phyloP scores from a whole-genome alignment of 2,329 filamentous ascomycete genomes.

The Eurotiales sp. region DNA sequence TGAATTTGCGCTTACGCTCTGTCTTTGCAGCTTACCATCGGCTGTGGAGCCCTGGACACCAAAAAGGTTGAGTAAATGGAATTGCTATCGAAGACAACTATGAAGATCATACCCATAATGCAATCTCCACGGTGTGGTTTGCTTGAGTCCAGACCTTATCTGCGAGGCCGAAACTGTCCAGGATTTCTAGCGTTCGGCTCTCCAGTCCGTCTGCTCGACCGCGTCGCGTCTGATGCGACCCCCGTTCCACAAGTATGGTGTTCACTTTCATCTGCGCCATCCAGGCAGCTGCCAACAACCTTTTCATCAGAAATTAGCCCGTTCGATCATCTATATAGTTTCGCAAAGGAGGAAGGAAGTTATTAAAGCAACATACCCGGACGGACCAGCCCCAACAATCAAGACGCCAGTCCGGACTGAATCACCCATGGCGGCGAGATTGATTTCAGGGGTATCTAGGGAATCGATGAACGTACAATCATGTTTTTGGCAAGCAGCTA shows the following conservation, averaged over 20 bases:
- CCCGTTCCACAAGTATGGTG: constrained; percentile 48
- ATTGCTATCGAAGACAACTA: too few relatives aligned
- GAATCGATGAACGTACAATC: too few relatives aligned
- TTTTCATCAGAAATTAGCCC: too few relatives aligned
- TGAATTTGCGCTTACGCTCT: neutral
- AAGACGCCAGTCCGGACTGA: constrained; percentile 19
- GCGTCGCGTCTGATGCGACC: constrained; percentile 13
- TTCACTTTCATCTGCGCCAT: constrained; percentile 47
- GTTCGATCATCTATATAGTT: too few relatives aligned
- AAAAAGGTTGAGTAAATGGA: too few relatives aligned
- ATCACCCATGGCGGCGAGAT: too few relatives aligned
- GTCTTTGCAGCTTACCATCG: neutral
- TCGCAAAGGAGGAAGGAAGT: too few relatives aligned
- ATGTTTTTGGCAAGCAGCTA: too few relatives aligned
- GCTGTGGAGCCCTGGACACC: neutral
- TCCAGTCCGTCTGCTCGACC: constrained; percentile 53
- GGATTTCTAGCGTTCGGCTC: constrained; percentile 48
- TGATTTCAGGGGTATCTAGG: too few relatives aligned
- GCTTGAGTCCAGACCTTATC: constrained; percentile 53
- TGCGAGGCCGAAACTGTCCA: constrained; percentile 56
- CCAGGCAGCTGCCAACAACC: constrained; percentile 50
- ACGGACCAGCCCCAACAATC: constrained; percentile 51
- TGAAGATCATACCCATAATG: neutral
- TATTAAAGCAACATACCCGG: constrained; percentile 22
- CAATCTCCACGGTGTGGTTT: constrained; percentile 11